These are phyloP conservation scores for Crotalaria pallida DNA, from an alignment of 306 rosid genomes.

Conservation along the genomic window DNA sequence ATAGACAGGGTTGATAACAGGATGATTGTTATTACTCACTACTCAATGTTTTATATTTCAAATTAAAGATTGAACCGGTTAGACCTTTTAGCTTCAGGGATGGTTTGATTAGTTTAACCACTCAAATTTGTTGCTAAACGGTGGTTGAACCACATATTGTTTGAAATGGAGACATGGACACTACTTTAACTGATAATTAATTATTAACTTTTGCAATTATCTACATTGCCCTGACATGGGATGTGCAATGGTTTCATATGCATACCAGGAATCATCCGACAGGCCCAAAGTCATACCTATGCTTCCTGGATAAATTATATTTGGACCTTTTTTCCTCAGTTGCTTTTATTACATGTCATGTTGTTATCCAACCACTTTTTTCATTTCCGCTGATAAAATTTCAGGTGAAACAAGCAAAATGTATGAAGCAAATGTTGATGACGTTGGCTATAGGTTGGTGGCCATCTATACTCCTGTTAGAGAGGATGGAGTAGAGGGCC, in stretches of 20 bases:
- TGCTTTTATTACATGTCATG: neutral
- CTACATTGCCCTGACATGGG: neutral
- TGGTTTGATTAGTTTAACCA: neutral
- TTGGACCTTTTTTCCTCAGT: neutral
- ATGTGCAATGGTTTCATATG: neutral
- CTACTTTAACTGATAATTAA: neutral
- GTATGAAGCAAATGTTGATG: slow-evolving; percentile 98
- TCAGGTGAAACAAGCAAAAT: slow-evolving; percentile 88
- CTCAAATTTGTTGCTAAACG: neutral
- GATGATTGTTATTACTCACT: neutral
- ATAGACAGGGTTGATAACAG: neutral
- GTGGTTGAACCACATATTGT: neutral
- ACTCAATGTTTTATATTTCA: neutral
- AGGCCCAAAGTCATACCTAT: neutral
- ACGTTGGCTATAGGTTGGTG: slow-evolving; percentile 91
- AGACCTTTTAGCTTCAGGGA: neutral
- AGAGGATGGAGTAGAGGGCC: slow-evolving; percentile 95
- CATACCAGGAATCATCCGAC: neutral
- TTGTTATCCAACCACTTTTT: slow-evolving; percentile 8
- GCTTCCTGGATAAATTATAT: slow-evolving; percentile 1
- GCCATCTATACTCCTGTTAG: slow-evolving; percentile 92
- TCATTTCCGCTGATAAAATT: slow-evolving; percentile 11
- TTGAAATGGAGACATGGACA: neutral
- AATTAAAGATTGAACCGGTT: neutral
- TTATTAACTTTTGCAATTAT: neutral